Conservation (phyloP, 371 early-diverging fungal genomes). For the Mortierella sp. region DNA sequence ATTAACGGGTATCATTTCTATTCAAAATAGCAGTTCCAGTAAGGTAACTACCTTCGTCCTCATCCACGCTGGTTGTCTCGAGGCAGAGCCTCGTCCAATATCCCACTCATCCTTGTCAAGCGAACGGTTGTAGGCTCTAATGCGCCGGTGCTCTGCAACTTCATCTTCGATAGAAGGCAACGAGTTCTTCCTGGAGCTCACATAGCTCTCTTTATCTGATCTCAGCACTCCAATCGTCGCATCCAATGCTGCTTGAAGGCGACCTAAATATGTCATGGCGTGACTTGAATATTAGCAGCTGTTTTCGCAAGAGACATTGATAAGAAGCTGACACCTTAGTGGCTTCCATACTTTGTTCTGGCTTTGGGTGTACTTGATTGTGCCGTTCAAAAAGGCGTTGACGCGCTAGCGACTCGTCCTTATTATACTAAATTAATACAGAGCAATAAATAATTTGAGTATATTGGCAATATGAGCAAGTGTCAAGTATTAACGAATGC, state of each 20-base stretch:
- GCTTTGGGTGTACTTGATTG: background rate
- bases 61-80: conserved; percentile 41
- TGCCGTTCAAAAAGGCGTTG: conserved; percentile 33
- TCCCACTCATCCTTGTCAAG: conserved; percentile 26
- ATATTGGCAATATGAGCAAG: background rate
- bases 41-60: conserved; percentile 30
- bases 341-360: conserved; percentile 22
- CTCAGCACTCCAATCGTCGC: conserved; percentile 39
- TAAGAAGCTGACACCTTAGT: background rate
- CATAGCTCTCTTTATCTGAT: conserved; percentile 15
- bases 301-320: background rate
- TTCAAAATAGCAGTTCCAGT: background rate
- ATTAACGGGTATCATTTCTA: background rate
- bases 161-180: conserved; percentile 20
- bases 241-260: conserved; percentile 34
- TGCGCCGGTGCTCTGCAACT: conserved; percentile 15
- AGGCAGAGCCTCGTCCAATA: background rate
- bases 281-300: background rate
- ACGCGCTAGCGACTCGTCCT: conserved; percentile 39
- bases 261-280: conserved; percentile 15
- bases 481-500: background rate
- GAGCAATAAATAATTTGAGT: background rate
- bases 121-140: conserved; percentile 19
- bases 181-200: conserved; percentile 15
- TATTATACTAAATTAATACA: conserved; percentile 23